Evolutionary conservation across 257 asterid species (phyloP), one percentile per base, ranked within the genome.

Genomic region (Cynanchum wilfordii): DNA sequence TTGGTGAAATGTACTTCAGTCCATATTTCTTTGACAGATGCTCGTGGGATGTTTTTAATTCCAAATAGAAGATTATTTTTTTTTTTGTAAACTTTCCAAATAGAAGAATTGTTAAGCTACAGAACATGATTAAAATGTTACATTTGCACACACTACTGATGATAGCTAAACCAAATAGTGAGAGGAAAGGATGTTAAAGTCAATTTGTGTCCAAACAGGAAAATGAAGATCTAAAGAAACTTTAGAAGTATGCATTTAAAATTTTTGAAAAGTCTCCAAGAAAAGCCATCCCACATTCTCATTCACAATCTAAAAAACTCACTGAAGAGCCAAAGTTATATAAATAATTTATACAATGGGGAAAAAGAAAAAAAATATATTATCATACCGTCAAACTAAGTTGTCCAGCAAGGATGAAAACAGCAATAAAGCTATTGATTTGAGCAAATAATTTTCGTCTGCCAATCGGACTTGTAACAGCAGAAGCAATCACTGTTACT

Each of bases 341-440:
- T 20, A 64, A 19, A 20, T 7, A 62, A 6, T 9, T 40, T 19
- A 30, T 16, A 20, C 59, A 54, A 7, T 42, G 47, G 47, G 12
- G 8, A 42, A 42, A 42, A 4, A 5, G 19, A 36, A 8, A 33
- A 29, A 1, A 36, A 30, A 49, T 49, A 52, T 49, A 52, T 82
- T 59, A 22, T 24, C 82, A 76, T 85, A 94, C 98, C 91, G 98
- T 94, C 58, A 90, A 72, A 70, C 92, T 90, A 70, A 94, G 97
- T 75, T 94, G 99, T 59, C 99, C 98, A 25, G 83, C 89, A 79
- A 94, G 97, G 84, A 95, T 95, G 76, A 95, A 95, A 83, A 95
- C 76, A 72, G 99, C 99, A 81, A 95, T 95, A 57, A 92, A 87
- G 86, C 98, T 91, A 84, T 95, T 92, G 82, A 95, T 89, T 81